Conservation (phyloP, 1,139 yeast species). For the Candida anutae region DNA sequence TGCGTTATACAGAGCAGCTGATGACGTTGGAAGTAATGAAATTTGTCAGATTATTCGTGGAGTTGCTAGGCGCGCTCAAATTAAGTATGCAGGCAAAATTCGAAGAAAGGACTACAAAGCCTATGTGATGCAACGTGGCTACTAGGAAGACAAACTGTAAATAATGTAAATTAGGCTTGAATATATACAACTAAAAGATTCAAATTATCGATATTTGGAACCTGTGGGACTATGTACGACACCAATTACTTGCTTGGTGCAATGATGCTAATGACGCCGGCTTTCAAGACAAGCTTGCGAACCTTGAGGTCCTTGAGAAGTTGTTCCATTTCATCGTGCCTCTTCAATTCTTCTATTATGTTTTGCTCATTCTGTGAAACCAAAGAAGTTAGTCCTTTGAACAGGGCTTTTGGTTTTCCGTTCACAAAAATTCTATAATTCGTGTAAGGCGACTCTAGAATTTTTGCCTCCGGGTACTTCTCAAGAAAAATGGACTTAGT, state of each 20-base stretch:
- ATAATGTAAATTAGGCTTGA: constrained; percentile 11
- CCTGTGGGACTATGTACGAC: too few species aligned
- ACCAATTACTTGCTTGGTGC: constrained; percentile 5
- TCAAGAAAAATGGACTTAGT: constrained; percentile 43
- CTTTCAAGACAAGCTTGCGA: constrained; percentile 18
- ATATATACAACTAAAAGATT: too few species aligned
- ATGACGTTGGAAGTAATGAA: constrained; percentile 40
- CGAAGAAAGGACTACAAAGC: constrained; percentile 24
- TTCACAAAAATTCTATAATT: constrained; percentile 54
- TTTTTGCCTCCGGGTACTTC: constrained; percentile 43
- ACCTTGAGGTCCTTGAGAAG: constrained; percentile 5
- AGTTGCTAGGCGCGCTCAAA: constrained; percentile 22
- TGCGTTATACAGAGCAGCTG: constrained; percentile 39
- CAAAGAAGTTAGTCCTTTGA: constrained; percentile 28
- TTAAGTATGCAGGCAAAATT: constrained; percentile 32
- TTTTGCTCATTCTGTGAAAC: constrained; percentile 18
- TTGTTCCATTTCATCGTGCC: constrained; percentile 4
- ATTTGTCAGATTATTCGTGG: constrained; percentile 30
- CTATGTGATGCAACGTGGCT: constrained; percentile 27
- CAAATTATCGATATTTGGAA: too few species aligned
- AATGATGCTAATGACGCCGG: constrained; percentile 23
- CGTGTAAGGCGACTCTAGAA: constrained; percentile 25
- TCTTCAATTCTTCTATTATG: constrained; percentile 10
- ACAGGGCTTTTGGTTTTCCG: constrained; percentile 55
- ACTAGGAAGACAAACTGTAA: constrained; percentile 9